Evolutionary conservation across 2,329 filamentous ascomycete species (phyloP).

Genomic region (Claviceps quebecensis): DNA sequence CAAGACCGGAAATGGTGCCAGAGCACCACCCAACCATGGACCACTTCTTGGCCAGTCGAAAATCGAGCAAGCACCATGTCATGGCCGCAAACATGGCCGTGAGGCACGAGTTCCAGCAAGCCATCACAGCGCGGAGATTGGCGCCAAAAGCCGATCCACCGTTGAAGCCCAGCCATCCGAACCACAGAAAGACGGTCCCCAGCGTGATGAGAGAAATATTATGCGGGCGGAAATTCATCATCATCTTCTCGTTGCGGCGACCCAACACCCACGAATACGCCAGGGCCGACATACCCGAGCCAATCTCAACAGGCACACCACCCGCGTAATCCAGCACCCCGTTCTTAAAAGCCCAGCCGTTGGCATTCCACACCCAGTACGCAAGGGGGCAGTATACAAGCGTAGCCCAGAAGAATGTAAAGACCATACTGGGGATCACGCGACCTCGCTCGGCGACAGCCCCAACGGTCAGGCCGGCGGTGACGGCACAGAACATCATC

Average conservation of each 20-base stretch:
- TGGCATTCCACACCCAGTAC: conserved; percentile 92
- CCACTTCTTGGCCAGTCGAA: conserved; percentile 87
- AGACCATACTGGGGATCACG: conserved; percentile 85
- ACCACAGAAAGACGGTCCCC: conserved; percentile 92
- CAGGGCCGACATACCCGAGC: conserved; percentile 79
- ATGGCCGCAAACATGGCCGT: conserved; percentile 85
- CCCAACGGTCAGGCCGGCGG: conserved; percentile 79
- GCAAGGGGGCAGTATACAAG: conserved; percentile 94
- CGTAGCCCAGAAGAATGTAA: conserved; percentile 91
- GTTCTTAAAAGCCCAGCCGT: conserved; percentile 84
- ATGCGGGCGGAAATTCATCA: conserved; percentile 98
- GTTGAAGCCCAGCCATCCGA: conserved; percentile 98
- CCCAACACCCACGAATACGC: conserved; percentile 95
- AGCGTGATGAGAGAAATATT: conserved; percentile 96
- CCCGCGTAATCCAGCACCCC: conserved; percentile 94
- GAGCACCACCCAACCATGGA: conserved; percentile 66
- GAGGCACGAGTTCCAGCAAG: conserved; percentile 95
- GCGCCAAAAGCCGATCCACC: conserved; percentile 88
- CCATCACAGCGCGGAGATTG: conserved; percentile 87
- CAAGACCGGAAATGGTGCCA: conserved; percentile 55
- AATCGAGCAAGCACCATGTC: conserved; percentile 93
- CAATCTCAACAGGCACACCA: conserved; percentile 93
- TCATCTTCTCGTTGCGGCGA: conserved; percentile 96
- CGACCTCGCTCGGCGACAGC: conserved; percentile 89
- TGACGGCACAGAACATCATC: conserved; percentile 97